Evolutionary conservation across 176 grass and related monocot genomes (phyloP), one percentile per base, ranked within the genome.

Genomic region (sorghum (Sorghum bicolor)): DNA sequence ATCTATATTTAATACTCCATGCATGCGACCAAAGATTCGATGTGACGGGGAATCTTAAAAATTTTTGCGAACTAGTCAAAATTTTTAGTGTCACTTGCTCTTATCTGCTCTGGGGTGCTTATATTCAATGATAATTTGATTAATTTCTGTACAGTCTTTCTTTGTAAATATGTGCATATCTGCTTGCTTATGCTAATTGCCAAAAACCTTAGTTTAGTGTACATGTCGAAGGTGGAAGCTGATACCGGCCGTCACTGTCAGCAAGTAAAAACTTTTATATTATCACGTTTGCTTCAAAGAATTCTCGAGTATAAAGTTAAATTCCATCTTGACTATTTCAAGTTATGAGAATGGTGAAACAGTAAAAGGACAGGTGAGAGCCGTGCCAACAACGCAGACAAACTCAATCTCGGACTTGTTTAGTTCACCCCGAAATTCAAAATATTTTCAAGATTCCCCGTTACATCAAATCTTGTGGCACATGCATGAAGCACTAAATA

Each of bases 401-500:
- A 45, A 72, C 26, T 74, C 80, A 19, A 63, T 76, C 79, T 36
- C n/a, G n/a, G n/a, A n/a, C n/a, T n/a, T n/a, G n/a, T n/a, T n/a
- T n/a, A n/a, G n/a, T n/a, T n/a, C n/a, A n/a, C n/a, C n/a, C n/a
- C n/a, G n/a, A n/a, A n/a, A n/a, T n/a, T n/a, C n/a, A n/a, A n/a
- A n/a, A n/a, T n/a, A n/a, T n/a, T n/a, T n/a, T n/a, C n/a, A n/a
- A n/a, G n/a, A n/a, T n/a, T n/a, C n/a, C n/a, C n/a, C n/a, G n/a
- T n/a, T n/a, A n/a, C n/a, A n/a, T n/a, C n/a, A n/a, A n/a, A n/a
- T n/a, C n/a, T n/a, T n/a, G n/a, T n/a, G n/a, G n/a, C n/a, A n/a
- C n/a, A n/a, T n/a, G n/a, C n/a, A n/a, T n/a, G n/a, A n/a, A n/a
- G n/a, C n/a, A n/a, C n/a, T n/a, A n/a, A n/a, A n/a, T n/a, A n/a